phyloP scores from a whole-genome alignment of 306 rosid genomes.

The Trichosanthes cucumerina region DNA sequence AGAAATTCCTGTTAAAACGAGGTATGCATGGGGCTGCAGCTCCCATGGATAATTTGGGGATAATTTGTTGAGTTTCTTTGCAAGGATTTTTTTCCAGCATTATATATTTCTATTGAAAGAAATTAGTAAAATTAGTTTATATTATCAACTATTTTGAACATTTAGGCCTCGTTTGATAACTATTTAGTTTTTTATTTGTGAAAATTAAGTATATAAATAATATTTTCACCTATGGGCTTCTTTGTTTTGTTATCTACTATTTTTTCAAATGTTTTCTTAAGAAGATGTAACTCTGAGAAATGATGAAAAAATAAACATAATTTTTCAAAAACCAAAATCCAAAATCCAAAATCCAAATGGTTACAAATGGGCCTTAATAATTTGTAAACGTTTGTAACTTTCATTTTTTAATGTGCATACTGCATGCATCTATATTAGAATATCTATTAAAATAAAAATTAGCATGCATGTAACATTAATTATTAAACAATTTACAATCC shows the following conservation, averaged over 20 bases:
- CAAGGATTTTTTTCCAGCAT: neutral
- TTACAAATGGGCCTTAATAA: neutral
- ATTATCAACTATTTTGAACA: neutral
- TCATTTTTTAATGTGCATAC: neutral
- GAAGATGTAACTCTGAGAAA: too few relatives aligned
- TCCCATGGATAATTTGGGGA: neutral
- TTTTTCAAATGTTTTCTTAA: too few relatives aligned
- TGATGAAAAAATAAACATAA: too few relatives aligned
- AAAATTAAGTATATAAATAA: too few relatives aligned
- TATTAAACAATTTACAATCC: neutral
- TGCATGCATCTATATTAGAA: neutral
- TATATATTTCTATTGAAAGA: neutral
- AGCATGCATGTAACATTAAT: neutral
- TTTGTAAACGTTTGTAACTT: neutral
- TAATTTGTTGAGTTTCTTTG: neutral
- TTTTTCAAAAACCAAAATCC: too few relatives aligned
- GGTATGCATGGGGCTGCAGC: neutral
- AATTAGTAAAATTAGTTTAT: neutral
- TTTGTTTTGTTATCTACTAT: too few relatives aligned
- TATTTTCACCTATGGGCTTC: too few relatives aligned
- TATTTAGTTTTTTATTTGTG: too few relatives aligned
- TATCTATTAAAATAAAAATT: neutral
- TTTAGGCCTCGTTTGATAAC: neutral
- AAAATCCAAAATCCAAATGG: too few relatives aligned
- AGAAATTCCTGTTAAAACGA: neutral